These are phyloP conservation scores for Quercus aquifolioides DNA, from an alignment of 306 rosid species.

Conservation along the genomic window DNA sequence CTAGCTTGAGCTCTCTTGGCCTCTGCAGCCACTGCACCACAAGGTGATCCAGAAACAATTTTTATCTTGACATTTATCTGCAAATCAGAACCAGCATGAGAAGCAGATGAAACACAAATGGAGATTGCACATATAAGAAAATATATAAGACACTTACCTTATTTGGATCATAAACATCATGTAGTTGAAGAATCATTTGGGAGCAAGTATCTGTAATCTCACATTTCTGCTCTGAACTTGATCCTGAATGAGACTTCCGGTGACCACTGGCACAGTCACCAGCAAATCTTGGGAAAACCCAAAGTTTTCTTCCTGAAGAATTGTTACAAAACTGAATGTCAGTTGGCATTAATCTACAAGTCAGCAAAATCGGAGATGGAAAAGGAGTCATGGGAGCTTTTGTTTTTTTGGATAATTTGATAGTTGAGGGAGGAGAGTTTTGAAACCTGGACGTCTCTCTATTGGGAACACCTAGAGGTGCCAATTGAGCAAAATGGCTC, in stretches of 20 bases:
- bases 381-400: too few species aligned
- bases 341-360: not conserved
- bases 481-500: too few species aligned
- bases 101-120: not conserved
- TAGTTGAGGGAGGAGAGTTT: too few species aligned
- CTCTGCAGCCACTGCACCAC: slow-evolving; percentile 88
- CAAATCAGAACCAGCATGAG: not conserved
- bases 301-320: slow-evolving; percentile 71
- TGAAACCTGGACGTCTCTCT: too few species aligned
- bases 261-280: slow-evolving; percentile 92
- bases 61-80: slow-evolving; percentile 94
- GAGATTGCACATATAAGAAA: not conserved
- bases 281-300: slow-evolving; percentile 92
- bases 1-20: slow-evolving; percentile 82
- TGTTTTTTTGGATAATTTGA: too few species aligned
- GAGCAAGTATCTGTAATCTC: slow-evolving; percentile 92
- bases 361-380: not conserved
- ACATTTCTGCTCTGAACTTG: slow-evolving; percentile 66
- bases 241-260: slow-evolving; percentile 61
- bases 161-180: slow-evolving; percentile 92
- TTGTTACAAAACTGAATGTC: slow-evolving; percentile 6
- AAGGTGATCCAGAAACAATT: slow-evolving; percentile 91
- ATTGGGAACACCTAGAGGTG: too few species aligned
- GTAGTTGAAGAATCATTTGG: slow-evolving; percentile 98
- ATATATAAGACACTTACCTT: slow-evolving; percentile 44